These are phyloP conservation scores for Scutellaria barbata DNA, from an alignment of 257 asterid species.

Conservation along the genomic window DNA sequence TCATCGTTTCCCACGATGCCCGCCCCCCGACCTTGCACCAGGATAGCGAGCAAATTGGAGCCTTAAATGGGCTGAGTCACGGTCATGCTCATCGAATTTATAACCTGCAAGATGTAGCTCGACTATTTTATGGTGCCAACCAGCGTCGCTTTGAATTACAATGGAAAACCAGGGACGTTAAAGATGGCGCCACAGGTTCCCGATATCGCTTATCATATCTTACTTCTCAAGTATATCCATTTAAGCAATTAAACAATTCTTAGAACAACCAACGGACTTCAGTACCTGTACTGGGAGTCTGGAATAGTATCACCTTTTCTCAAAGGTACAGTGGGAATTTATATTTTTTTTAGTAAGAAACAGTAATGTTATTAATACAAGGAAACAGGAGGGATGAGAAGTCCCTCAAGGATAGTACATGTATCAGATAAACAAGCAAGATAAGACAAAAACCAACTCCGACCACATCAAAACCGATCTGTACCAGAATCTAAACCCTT, in stretches of 20 bases:
- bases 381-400: no score
- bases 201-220: constrained; percentile 18
- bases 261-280: not conserved
- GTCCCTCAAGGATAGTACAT: no score
- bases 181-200: not conserved
- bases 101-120: constrained; percentile 76
- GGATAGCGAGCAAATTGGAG: constrained; percentile 69
- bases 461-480: not conserved
- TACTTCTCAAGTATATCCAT: constrained; percentile 11
- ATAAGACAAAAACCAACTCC: no score
- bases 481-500: no score
- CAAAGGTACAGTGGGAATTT: not conserved
- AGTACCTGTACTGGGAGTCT: not conserved
- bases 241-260: constrained; percentile 1
- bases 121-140: constrained; percentile 45
- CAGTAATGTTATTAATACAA: no score
- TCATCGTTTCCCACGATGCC: constrained; percentile 56
- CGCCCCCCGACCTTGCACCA: constrained; percentile 71
- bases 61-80: constrained; percentile 52
- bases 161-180: constrained; percentile 21
- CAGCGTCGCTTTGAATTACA: constrained; percentile 34
- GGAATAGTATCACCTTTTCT: not conserved
- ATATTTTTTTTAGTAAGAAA: not conserved
- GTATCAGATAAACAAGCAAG: no score
- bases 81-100: constrained; percentile 64